Base-by-base conservation (phyloP, 306 rosid species). In the Prunus fruticosa region DNA sequence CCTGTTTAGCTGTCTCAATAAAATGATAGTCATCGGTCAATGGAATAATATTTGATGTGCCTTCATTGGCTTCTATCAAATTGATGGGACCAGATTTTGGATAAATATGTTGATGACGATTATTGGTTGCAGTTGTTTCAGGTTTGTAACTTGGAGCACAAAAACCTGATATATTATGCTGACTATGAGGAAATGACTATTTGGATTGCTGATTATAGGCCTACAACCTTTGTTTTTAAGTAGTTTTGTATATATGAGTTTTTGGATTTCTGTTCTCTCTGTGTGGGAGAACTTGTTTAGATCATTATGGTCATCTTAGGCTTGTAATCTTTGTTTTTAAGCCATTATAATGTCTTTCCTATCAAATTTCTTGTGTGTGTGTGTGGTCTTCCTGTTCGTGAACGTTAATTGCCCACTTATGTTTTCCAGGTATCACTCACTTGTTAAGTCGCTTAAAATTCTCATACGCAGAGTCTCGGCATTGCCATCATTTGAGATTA, bases 391-490 rank as follows among this genome's bases (percentile, higher is more conserved):
- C 43, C 38, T 6, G 49, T 66, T 75, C 30, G 4, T 70, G 51
- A 73, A 66, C 69, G 80, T 45, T 78, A 56, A 73, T 70, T 49
- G 30, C 74, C 67, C 69, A 38, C 57, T 68, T 86, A 34, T 84
- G 77, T 64, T 72, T 69, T 81, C 67, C 82, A 93, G 97, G 88
- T 83, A 82, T 79, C 85, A 83, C 74, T 81, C 90, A 43, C 86
- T 93, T 74, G 71, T 64, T 73, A 88, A 81, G 84, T 82, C 77
- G 80, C 79, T 89, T 81, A 92, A 89, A 83, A 74, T 68, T 81
- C 79, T 94, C 77, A 85, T 94, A 72, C 82, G 78, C 65, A 83
- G 93, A 90, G 77, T n/a, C 78, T 72, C 86, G 22, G 46, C 68
- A 64, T 76, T 89, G 91, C 85, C 88, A 84, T 57, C 87, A 79